These are phyloP conservation scores for Chlamydomonas sp. DNA, from an alignment of 139 green algal genomes.

Conservation along the genomic window DNA sequence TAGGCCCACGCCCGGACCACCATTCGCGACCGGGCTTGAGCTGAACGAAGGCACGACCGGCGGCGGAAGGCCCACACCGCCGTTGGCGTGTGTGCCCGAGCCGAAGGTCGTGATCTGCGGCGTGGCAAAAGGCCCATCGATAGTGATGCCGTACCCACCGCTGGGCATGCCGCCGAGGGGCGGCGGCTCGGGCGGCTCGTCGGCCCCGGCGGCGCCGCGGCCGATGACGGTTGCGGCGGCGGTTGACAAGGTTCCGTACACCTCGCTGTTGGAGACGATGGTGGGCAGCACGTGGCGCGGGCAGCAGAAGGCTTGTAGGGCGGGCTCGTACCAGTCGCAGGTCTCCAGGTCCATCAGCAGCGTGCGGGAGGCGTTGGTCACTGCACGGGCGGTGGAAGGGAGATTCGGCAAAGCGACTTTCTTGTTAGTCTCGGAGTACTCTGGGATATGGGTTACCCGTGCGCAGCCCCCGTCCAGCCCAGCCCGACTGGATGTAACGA, in stretches of 20 bases:
- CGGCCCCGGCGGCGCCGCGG: background rate
- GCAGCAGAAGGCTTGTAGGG: conserved; percentile 76
- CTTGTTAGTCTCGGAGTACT: no score
- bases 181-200: background rate
- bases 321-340: conserved; percentile 80
- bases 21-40: no score
- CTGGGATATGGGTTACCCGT: no score
- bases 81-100: no score
- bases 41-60: no score
- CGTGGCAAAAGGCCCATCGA: background rate
- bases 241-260: conserved; percentile 12
- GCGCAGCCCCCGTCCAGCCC: no score
- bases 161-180: background rate
- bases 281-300: conserved; percentile 86
- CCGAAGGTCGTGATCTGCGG: no score
- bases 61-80: no score
- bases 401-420: background rate
- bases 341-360: conserved; percentile 91
- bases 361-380: conserved; percentile 93
- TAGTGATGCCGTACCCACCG: background rate
- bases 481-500: background rate
- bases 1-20: no score
- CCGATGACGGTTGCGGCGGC: background rate
- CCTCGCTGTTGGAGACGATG: conserved; percentile 88
- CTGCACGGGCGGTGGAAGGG: conserved; percentile 41